Percentiles rank a stretch among this genome's conserved stretches.
These are phyloP conservation scores for Cryphonectria carpinicola DNA, from an alignment of 2,329 filamentous ascomycete genomes.

Conservation along the genomic window DNA sequence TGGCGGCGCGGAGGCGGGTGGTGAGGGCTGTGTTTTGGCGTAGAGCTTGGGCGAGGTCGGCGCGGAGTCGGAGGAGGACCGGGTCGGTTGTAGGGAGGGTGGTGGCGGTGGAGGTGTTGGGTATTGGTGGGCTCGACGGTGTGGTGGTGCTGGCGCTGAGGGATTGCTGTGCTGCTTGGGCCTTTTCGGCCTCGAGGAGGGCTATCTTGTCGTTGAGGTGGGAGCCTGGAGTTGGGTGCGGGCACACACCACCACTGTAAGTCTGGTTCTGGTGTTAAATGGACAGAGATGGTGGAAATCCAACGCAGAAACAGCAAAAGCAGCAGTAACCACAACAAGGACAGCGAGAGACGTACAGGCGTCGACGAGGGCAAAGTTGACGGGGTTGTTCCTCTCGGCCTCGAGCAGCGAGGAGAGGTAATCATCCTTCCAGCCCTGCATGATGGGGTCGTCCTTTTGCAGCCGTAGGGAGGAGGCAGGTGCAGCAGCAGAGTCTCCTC, in stretches of 20 bases:
- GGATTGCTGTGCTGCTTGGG: slow-evolving; percentile 30
- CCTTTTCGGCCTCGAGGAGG: slow-evolving; percentile 63
- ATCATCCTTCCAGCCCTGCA: slow-evolving; percentile 78
- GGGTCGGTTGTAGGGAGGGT: slow-evolving; percentile 28
- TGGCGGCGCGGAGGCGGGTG: slow-evolving; percentile 62
- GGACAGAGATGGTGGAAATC: neutral
- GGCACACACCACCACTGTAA: slow-evolving; percentile 18
- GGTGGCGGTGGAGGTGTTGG: slow-evolving; percentile 34
- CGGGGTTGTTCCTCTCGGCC: slow-evolving; percentile 67
- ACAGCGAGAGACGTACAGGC: slow-evolving; percentile 63
- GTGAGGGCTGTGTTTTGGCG: slow-evolving; percentile 73
- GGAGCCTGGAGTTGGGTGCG: slow-evolving; percentile 52
- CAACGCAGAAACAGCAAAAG: neutral
- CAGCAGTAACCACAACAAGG: neutral
- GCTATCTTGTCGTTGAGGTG: slow-evolving; percentile 70
- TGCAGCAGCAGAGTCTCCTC: neutral
- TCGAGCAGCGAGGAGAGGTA: slow-evolving; percentile 77
- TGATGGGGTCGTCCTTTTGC: slow-evolving; percentile 33
- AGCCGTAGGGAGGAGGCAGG: neutral
- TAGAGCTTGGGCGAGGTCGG: slow-evolving; percentile 77
- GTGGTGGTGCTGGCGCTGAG: neutral
- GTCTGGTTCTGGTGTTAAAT: neutral
- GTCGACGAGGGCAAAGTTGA: slow-evolving; percentile 71
- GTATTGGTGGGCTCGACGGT: slow-evolving; percentile 31
- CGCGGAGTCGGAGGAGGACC: slow-evolving; percentile 54